A percentile compares a stretch with the other conserved stretches of the same genome.
phyloP scores from a whole-genome alignment of 2,329 filamentous ascomycete genomes.

The Epichloe gansuensis region DNA sequence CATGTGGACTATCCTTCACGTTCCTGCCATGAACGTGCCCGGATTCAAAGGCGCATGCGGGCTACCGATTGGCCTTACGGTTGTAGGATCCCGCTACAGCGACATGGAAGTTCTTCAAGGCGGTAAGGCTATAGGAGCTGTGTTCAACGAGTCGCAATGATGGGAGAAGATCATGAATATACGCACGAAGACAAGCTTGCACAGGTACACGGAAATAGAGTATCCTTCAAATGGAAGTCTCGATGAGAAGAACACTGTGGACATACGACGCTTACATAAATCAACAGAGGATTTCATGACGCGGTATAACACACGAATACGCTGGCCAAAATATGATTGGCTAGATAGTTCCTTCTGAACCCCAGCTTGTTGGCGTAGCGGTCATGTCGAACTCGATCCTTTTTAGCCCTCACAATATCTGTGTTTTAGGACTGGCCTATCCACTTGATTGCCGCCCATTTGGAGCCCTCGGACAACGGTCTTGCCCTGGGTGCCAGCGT shows the following conservation, averaged over 20 bases:
- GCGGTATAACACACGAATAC: too few species aligned
- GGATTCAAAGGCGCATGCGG: slow-evolving; percentile 40
- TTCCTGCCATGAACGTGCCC: slow-evolving; percentile 50
- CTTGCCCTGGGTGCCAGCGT: slow-evolving; percentile 21
- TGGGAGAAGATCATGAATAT: neutral
- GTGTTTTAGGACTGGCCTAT: slow-evolving; percentile 25
- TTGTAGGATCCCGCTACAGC: slow-evolving; percentile 34
- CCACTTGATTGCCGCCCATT: slow-evolving; percentile 24
- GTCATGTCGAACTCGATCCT: slow-evolving; percentile 33
- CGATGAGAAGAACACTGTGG: too few species aligned
- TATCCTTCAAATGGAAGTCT: too few species aligned
- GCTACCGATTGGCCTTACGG: slow-evolving; percentile 46
- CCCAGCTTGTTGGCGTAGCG: slow-evolving; percentile 18
- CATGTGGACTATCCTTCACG: slow-evolving; percentile 34
- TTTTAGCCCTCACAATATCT: slow-evolving; percentile 25
- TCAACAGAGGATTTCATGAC: too few species aligned
- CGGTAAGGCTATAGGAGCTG: slow-evolving; percentile 22
- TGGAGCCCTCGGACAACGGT: slow-evolving; percentile 27
- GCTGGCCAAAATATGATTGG: too few species aligned
- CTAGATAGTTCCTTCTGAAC: slow-evolving; percentile 3
- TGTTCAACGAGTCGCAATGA: slow-evolving; percentile 14
- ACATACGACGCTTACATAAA: too few species aligned
- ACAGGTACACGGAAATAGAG: too few species aligned
- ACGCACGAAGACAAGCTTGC: neutral
- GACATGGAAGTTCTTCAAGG: slow-evolving; percentile 32